Evolutionary conservation across 768 basidiomycete genomes (phyloP).

Genomic region (Mycena sanguinolenta): DNA sequence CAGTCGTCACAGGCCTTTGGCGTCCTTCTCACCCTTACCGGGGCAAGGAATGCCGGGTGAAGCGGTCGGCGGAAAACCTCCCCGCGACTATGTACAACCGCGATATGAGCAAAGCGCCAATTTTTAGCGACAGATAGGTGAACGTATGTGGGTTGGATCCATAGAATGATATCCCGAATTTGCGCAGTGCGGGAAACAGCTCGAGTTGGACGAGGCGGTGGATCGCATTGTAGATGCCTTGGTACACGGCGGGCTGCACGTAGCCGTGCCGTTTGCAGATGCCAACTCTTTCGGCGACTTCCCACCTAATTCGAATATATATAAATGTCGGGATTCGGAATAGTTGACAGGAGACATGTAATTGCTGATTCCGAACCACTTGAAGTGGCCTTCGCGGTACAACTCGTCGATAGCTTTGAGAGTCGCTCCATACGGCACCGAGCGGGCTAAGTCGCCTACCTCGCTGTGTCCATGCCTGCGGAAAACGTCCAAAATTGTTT

Average conservation of each 20-base stretch:
- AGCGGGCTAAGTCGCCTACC: constrained; percentile 40
- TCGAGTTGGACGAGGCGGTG: too few species aligned
- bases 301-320: constrained; percentile 55
- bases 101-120: too few species aligned
- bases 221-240: constrained; percentile 46
- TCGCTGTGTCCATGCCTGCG: constrained; percentile 26
- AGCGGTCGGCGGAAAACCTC: constrained; percentile 70
- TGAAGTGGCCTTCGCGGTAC: constrained; percentile 69
- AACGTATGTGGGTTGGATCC: constrained; percentile 64
- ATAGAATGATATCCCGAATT: constrained; percentile 68
- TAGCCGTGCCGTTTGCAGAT: constrained; percentile 69
- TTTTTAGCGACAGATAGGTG: too few species aligned
- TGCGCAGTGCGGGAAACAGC: too few species aligned
- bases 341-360: constrained; percentile 59
- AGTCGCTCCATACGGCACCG: constrained; percentile 69
- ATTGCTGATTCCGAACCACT: constrained; percentile 73
- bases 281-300: constrained; percentile 71
- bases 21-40: too few species aligned
- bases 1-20: too few species aligned
- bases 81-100: constrained; percentile 62
- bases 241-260: constrained; percentile 68
- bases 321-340: too few species aligned
- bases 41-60: too few species aligned
- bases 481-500: constrained; percentile 27
- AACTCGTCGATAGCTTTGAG: constrained; percentile 66